These are phyloP conservation scores for Sphaerulina populicola DNA, from an alignment of 2,329 filamentous ascomycete genomes.

Conservation along the genomic window DNA sequence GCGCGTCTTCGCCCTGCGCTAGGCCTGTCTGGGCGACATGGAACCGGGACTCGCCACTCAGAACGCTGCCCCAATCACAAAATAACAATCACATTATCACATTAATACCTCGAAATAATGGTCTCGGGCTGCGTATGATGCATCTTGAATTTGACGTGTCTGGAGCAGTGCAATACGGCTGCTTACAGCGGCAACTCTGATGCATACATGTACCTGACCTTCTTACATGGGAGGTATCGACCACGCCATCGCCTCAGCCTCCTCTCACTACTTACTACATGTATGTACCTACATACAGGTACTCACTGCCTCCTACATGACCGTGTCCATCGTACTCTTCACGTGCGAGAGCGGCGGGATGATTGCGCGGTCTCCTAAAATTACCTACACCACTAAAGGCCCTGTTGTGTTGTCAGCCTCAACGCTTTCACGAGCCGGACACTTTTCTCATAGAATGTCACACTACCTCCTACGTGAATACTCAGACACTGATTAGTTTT, in stretches of 20 bases:
- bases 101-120: too few species aligned
- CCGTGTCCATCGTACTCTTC: background rate
- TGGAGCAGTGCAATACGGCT: background rate
- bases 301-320: too few species aligned
- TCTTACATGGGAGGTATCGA: too few species aligned
- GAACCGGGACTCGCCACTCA: conserved; percentile 9
- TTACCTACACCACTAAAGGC: conserved; percentile 3
- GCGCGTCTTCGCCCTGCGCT: conserved; percentile 15
- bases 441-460: background rate
- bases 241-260: too few species aligned
- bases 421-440: conserved; percentile 9
- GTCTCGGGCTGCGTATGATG: too few species aligned
- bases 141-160: too few species aligned
- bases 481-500: too few species aligned
- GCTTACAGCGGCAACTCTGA: background rate
- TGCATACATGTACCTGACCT: too few species aligned
- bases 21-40: conserved; percentile 13
- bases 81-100: too few species aligned
- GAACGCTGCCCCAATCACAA: background rate
- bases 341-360: background rate
- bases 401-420: conserved; percentile 2
- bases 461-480: background rate
- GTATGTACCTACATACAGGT: too few species aligned
- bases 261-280: too few species aligned
- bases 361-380: conserved; percentile 9